A percentile compares a stretch with the other conserved stretches of the same genome.
phyloP scores from a whole-genome alignment of 2,329 filamentous ascomycete species.

The Fusarium chaquense region DNA sequence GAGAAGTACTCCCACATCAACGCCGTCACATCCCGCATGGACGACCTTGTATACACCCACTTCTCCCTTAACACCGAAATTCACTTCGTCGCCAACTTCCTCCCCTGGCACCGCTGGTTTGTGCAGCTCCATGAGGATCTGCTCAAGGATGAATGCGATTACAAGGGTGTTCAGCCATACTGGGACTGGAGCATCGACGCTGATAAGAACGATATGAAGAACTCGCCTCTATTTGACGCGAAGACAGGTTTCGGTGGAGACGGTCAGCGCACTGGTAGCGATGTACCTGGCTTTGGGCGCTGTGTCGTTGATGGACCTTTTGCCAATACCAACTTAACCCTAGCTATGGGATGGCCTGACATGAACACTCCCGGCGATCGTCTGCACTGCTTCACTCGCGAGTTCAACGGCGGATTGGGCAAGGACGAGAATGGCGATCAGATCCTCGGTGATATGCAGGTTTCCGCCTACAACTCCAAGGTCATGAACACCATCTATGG shows the following conservation, averaged over 20 bases:
- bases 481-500: conserved; percentile 22
- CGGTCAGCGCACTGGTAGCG: background rate
- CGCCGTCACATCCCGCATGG: conserved; percentile 2
- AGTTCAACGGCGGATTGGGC: conserved; percentile 13
- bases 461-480: conserved; percentile 7
- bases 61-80: conserved; percentile 6
- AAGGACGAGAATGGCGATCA: background rate
- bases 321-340: conserved; percentile 15
- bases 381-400: conserved; percentile 18
- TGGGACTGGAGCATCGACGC: conserved; percentile 30
- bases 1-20: background rate
- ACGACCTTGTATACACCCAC: conserved; percentile 20
- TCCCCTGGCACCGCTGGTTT: conserved; percentile 25
- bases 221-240: conserved; percentile 19
- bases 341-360: conserved; percentile 28
- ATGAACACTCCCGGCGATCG: background rate
- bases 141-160: conserved; percentile 16
- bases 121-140: conserved; percentile 23
- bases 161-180: conserved; percentile 21
- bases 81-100: conserved; percentile 25
- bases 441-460: conserved; percentile 23
- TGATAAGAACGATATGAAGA: background rate
- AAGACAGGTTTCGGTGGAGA: conserved; percentile 21
- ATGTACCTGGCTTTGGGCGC: conserved; percentile 10
- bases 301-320: conserved; percentile 28